Evolutionary conservation across 495 filamentous ascomycete species (phyloP), one percentile per base, ranked within the genome.

Genomic region (Monascus purpureus): DNA sequence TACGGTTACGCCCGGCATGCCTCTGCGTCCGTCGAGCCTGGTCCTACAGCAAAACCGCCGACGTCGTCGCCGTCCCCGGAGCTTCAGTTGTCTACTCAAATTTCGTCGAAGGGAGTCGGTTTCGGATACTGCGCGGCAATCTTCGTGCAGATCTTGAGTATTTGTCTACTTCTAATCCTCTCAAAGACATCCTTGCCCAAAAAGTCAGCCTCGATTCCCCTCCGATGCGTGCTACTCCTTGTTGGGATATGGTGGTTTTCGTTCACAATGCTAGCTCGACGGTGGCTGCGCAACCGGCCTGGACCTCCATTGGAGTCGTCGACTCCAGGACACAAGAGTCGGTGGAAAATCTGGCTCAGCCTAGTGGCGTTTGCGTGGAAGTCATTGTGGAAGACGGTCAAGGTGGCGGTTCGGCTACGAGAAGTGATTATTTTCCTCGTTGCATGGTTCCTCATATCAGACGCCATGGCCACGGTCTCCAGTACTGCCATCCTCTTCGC

Each of bases 401-500:
- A 68, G 43, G 62, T 82, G n/a, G 85, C 82, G 0, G 59, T 78
- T 0, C 67, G 67, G 11, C 67, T 93, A 9, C 70, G 79, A 28
- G 82, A 94, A 46, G 74, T 93, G 17, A 52, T 85, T 13, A 60
- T 93, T 16, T 94, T 94, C 49, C 66, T 93, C 4, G 69, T 68
- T 2, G 82, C 81, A 2, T 94, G 86, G 86, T 94, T 94, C 52
- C 59, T 94, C 24, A 64, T 94, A 1, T 82, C 76, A 8, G 86
- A 94, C 38, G 82, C 78, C 22, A 80, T 94, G 36, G 86, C 86
- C 12, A 94, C 86, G 0, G 82, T 87, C 2, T 86, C 80, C 7
- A 85, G 81, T 2, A 92, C 85, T 2, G 86, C 86, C n/a, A 80
- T 94, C 17, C 67, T 94, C 3, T 94, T 87, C 43, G 86, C 83